Percentiles rank a stretch among this genome's conserved stretches.
Evolutionary conservation across 2,329 filamentous ascomycete species (phyloP).

Genomic region (Trichoderma sp.): DNA sequence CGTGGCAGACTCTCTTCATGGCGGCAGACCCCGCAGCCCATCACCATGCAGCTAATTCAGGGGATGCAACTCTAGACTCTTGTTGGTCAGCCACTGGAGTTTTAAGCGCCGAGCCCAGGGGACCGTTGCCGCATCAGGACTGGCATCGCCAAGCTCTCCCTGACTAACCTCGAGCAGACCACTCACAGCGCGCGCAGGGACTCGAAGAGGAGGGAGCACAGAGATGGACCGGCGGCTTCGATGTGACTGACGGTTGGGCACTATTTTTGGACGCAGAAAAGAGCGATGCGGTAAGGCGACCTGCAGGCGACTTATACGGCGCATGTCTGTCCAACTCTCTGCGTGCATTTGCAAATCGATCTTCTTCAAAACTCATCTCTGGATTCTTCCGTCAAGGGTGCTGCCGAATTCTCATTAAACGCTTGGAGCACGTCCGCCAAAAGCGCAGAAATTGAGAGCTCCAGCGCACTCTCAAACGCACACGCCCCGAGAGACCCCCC

Average conservation of each 20-base stretch:
- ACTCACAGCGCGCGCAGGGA: constrained; percentile 18
- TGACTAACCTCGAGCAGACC: constrained; percentile 16
- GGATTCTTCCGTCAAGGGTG: neutral
- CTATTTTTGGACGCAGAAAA: constrained; percentile 17
- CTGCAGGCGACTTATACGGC: neutral
- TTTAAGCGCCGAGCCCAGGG: constrained; percentile 32
- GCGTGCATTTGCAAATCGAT: neutral
- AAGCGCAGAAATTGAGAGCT: neutral
- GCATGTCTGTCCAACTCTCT: neutral
- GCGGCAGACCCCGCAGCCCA: constrained; percentile 10
- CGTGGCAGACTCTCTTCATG: neutral
- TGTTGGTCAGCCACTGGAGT: constrained; percentile 24
- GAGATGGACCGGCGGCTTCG: constrained; percentile 12
- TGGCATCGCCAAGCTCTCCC: constrained; percentile 18
- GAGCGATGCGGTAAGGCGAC: neutral
- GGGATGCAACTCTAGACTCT: constrained; percentile 20
- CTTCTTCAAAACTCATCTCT: neutral
- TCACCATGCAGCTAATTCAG: constrained; percentile 23
- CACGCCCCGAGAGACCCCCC: constrained; percentile 11
- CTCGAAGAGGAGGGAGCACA: constrained; percentile 1
- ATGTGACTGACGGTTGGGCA: constrained; percentile 14
- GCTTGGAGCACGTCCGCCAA: neutral
- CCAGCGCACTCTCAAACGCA: constrained; percentile 17
- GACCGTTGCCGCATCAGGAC: constrained; percentile 24
- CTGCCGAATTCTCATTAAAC: no score